Base-by-base conservation (phyloP, 2,329 filamentous ascomycete genomes). In the Fusarium acutatum region DNA sequence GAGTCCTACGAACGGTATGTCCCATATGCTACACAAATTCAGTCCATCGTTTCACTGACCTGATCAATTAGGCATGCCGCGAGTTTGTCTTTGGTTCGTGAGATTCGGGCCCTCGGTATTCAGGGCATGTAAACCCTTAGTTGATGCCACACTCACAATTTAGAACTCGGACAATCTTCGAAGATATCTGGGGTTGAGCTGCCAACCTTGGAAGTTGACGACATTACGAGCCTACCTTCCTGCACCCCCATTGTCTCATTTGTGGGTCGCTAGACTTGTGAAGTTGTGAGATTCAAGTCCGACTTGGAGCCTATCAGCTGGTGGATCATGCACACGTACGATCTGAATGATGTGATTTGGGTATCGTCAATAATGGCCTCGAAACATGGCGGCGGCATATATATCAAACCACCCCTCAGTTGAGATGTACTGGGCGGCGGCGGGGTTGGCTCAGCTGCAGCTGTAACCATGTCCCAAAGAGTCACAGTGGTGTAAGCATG, bases 1-100 rank as follows among this genome's bases (percentile, higher is more conserved):
- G 91, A 81, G 86, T 91, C 40, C 84, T 92, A 75, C 90, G 89
- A 81, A 82, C 84, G 67, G 90, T 92, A 84, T 81, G 90, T 86
- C 43, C 56, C 47, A 56, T 54, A 43, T 54, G 38, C 46, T 37
- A 47, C 54, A 63, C 58, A 41, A 44, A 46, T 32, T 58, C 32
- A 28, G 32, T 22, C 44, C 41, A 30, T 63, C 30, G 57, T 64
- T 32, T 67, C 37, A 71, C 76, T 78, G 61, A 78, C 66, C 26
- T 57, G 30, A 34, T 58, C 47, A 58, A 69, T 44, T 64, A 83
- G 82, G 81, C 82, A 13, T 84, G 82, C 58, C 81, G 82, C 28
- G 82, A 84, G 63, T 84, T 83, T 68, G 80, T 79, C 44, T 79
- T 79, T 69, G 69, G 69, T 35, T 67, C 64, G 59, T 64, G 59